Conservation (phyloP, 2,329 filamentous ascomycete genomes). For the Meredithiella fracta region DNA sequence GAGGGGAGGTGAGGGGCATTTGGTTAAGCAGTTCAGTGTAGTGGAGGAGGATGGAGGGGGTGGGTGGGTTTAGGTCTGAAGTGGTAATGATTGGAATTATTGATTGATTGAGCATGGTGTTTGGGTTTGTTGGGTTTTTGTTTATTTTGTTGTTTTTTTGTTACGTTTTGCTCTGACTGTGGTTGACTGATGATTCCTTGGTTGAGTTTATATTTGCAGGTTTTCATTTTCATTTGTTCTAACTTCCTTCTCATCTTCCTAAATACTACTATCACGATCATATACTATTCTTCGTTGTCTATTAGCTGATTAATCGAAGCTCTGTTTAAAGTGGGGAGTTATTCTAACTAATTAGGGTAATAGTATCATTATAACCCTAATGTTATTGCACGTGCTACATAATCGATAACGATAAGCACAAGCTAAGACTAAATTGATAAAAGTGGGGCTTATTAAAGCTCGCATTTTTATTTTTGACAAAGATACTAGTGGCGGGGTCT, state of each 20-base stretch:
- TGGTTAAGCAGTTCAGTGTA: slow-evolving; percentile 61
- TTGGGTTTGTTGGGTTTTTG: neutral
- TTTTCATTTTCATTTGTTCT: neutral
- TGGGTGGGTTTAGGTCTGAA: neutral
- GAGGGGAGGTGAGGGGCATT: slow-evolving; percentile 76
- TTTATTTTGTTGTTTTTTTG: neutral
- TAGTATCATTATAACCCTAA: too few species aligned
- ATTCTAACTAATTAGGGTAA: too few species aligned
- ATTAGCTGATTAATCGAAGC: too few species aligned
- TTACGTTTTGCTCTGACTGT: too few species aligned
- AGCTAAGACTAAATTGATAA: slow-evolving; percentile 2
- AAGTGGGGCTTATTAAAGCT: neutral
- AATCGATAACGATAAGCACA: slow-evolving; percentile 3
- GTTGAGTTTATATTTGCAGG: too few species aligned
- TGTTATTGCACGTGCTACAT: neutral
- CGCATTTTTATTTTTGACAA: too few species aligned
- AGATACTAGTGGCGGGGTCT: too few species aligned
- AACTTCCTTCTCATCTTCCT: too few species aligned
- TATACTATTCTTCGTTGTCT: too few species aligned
- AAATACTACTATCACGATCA: too few species aligned
- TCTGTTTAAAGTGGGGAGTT: too few species aligned
- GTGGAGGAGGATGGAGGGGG: neutral
- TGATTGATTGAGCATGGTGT: neutral
- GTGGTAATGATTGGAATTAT: neutral
- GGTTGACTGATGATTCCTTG: too few species aligned